Base-by-base conservation (phyloP, 2,329 filamentous ascomycete genomes). In the Atkinsonella hypoxylon region DNA sequence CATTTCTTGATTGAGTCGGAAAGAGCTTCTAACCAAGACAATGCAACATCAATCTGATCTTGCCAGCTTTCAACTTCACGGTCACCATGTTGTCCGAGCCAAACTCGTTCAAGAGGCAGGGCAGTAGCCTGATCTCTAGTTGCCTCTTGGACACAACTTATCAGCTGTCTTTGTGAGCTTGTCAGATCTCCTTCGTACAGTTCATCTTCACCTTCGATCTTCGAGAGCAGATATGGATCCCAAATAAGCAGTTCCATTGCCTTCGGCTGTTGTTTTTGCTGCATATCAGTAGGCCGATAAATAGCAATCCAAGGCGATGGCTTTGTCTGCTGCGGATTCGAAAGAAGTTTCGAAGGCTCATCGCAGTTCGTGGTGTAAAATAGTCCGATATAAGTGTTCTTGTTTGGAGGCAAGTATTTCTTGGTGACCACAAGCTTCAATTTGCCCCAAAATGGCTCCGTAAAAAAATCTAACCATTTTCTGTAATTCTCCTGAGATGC, bases 171-270 rank as follows among this genome's bases (percentile, higher is more conserved):
- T 54, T 82, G 78, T 47, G 72, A 71, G 18, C 65, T 59, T 2
- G 67, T 63, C 3, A 81, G 64, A 13, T 71, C 66, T 1, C 56
- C 55, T 48, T 68, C 61, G 1, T 56, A 58, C 1, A 64, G 41
- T 2, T 48, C 4, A 4, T 55, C 42, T 13, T 54, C 51, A 0
- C 51, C 47, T 0, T 56, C 52, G 7, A 63, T 59, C 26, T 59
- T 64, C 1, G 60, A 55, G 1, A 53, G 55, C 8, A 66, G 63
- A 1, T 60, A 55, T 1, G 64, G 51, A 54, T 81, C 78, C 77
- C 77, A 80, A 39, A 82, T 75, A 6, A 81, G 63, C 12, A 82
- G 56, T 55, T 81, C 77, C 2, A 68, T 66, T 2, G 49, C 47
- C 0, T 2, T 55, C 58, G 64, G 71, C 1, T 60, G 55, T 20